Evolutionary conservation across 768 basidiomycete species (phyloP), one percentile per base, ranked within the genome.

Genomic region (Ramaria sp.): DNA sequence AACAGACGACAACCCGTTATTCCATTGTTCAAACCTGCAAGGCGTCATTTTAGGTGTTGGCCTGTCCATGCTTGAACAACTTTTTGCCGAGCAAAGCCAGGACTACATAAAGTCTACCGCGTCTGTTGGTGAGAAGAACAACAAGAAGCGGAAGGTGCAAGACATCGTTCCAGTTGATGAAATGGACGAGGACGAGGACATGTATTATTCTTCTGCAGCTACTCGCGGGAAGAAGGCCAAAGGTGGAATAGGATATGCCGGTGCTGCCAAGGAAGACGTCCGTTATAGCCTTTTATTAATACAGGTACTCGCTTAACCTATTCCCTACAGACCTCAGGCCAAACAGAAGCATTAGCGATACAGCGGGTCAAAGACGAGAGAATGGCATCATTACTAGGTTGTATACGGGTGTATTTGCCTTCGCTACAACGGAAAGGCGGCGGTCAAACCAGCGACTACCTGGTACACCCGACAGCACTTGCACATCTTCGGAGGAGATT

Each of bases 11-110:
- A 78, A 80, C 54, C 76, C 78, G 12, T 70, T 95, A 58, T 90
- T 94, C 66, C 93, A 96, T 70, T 96, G 93, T 69, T 78, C 89
- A 6, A 88, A 90, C 65, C 67, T 95, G 37, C 88, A 96, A 71
- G 94, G 93, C 39, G 81, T 90, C 13, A 83, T 96, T 61, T 74
- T 97, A 5, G 94, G 93, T n/a, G 77, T 95, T 39, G 93, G 94
- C 9, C 78, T 95, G 45, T 81, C 81, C 37, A 91, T 91, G 82
- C 77, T 95, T 43, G 91, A 95, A 68, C 75, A 81, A 54, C 69
- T 78, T 37, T 94, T 85, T 65, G 68, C 75, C 37, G 81, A 85
- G 39, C 80, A 83, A 59, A 67, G 68, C 12, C 72, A 71, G 47
- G 72, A 73, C 41, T 34, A 60, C 4, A 61, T 65, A 15, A 68